These are phyloP conservation scores for Tremella fuciformis DNA, from an alignment of 768 basidiomycete genomes.

Conservation along the genomic window DNA sequence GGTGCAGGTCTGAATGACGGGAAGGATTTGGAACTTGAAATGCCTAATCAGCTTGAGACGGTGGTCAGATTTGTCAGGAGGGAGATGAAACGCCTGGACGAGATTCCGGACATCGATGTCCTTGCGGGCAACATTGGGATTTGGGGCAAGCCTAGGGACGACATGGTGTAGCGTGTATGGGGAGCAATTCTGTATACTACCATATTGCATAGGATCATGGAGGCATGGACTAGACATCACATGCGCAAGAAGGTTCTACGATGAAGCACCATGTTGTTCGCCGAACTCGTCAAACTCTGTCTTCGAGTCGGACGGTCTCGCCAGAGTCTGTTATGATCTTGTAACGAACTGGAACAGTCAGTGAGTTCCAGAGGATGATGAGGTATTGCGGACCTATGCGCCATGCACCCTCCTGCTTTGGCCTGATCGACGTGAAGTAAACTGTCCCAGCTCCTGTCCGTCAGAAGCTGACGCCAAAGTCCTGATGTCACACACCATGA, in stretches of 20 bases:
- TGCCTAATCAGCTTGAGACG: conserved; percentile 70
- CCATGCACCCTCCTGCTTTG: conserved; percentile 44
- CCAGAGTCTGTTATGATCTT: conserved; percentile 50
- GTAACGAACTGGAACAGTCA: conserved; percentile 40
- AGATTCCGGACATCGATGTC: conserved; percentile 56
- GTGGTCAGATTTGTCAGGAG: conserved; percentile 68
- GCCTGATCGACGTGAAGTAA: conserved; percentile 50
- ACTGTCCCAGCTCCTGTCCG: conserved; percentile 44
- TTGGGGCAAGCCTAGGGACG: conserved; percentile 25
- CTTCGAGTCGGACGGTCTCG: conserved; percentile 35
- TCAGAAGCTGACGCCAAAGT: conserved; percentile 9
- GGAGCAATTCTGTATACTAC: no score
- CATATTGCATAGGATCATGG: no score
- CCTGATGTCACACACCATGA: conserved; percentile 26
- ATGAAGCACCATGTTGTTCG: no score
- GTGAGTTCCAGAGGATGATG: neutral
- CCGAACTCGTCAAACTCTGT: conserved; percentile 10
- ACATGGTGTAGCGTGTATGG: no score
- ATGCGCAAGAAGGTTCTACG: no score
- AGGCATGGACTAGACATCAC: no score
- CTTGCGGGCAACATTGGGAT: conserved; percentile 47
- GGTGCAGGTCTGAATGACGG: conserved; percentile 14
- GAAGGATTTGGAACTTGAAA: conserved; percentile 56
- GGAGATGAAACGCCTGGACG: conserved; percentile 69
- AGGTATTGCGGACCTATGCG: conserved; percentile 38